These are phyloP conservation scores for Trichophyton simii DNA, from an alignment of 2,329 filamentous ascomycete species.

Conservation along the genomic window DNA sequence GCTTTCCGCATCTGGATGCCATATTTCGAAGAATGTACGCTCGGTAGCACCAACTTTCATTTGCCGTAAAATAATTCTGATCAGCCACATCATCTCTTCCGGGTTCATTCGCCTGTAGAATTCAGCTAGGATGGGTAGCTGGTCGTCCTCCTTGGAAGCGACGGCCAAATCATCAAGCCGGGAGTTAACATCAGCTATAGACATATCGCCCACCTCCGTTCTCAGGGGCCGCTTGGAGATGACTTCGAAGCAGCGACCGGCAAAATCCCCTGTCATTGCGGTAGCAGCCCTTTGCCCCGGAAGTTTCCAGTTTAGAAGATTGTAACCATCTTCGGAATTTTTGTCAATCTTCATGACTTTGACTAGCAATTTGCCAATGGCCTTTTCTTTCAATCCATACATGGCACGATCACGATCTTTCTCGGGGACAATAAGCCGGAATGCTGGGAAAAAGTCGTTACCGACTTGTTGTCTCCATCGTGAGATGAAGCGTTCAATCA, in stretches of 20 bases:
- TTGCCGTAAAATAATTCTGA: slow-evolving; percentile 78
- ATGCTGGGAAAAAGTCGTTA: slow-evolving; percentile 80
- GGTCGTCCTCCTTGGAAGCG: slow-evolving; percentile 68
- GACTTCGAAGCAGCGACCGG: slow-evolving; percentile 75
- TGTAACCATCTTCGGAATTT: slow-evolving; percentile 77
- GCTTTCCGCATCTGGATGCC: slow-evolving; percentile 65
- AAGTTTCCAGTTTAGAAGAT: slow-evolving; percentile 81
- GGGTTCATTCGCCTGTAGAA: slow-evolving; percentile 90
- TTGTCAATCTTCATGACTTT: slow-evolving; percentile 86
- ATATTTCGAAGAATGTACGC: slow-evolving; percentile 71
- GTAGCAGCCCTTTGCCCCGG: slow-evolving; percentile 55
- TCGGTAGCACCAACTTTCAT: slow-evolving; percentile 70
- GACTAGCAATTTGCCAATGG: slow-evolving; percentile 80
- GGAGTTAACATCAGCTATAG: slow-evolving; percentile 78
- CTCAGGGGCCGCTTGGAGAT: slow-evolving; percentile 71
- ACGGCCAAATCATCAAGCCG: slow-evolving; percentile 66
- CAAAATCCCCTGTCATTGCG: slow-evolving; percentile 76
- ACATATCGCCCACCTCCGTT: slow-evolving; percentile 62
- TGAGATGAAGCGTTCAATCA: slow-evolving; percentile 76
- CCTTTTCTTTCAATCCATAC: slow-evolving; percentile 88
- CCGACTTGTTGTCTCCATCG: slow-evolving; percentile 83
- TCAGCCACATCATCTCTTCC: slow-evolving; percentile 85
- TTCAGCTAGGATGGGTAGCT: slow-evolving; percentile 63
- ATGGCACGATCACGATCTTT: slow-evolving; percentile 86
- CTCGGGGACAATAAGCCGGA: slow-evolving; percentile 82